Evolutionary conservation across 257 asterid species (phyloP).

Genomic region (Galeopsis tetrahit): DNA sequence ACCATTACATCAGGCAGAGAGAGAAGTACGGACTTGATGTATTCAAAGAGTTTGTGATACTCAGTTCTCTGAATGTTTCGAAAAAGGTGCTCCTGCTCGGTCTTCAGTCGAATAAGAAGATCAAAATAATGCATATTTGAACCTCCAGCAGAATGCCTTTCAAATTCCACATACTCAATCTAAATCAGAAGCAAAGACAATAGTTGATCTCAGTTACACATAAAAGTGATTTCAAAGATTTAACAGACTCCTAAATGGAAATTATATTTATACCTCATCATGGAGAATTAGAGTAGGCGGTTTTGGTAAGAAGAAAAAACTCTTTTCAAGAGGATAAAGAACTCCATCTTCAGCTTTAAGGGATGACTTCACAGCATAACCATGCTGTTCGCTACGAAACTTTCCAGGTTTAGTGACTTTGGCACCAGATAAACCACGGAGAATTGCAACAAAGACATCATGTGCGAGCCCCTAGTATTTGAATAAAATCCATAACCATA

Average conservation of each 20-base stretch:
- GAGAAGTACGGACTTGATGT: conserved; percentile 56
- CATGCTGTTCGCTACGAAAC: conserved; percentile 79
- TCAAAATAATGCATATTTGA: conserved; percentile 91
- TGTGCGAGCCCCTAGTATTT: conserved; percentile 73
- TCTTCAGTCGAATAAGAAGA: conserved; percentile 76
- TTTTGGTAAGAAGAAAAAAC: conserved; percentile 95
- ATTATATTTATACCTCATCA: conserved; percentile 75
- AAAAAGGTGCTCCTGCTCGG: conserved; percentile 88
- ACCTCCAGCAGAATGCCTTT: conserved; percentile 91
- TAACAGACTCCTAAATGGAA: conserved; percentile 2
- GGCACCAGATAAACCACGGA: conserved; percentile 89
- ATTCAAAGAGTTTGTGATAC: conserved; percentile 64
- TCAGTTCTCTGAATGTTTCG: conserved; percentile 88
- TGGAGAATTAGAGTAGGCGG: conserved; percentile 95
- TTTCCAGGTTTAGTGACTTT: conserved; percentile 88
- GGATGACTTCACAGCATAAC: conserved; percentile 94
- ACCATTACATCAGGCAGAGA: conserved; percentile 3
- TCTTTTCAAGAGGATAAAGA: conserved; percentile 94
- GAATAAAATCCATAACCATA: conserved; percentile 7
- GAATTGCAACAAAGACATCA: conserved; percentile 65
- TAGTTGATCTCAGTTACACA: conserved; percentile 19
- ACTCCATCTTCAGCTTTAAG: conserved; percentile 97
- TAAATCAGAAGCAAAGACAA: conserved; percentile 30
- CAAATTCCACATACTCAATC: conserved; percentile 85
- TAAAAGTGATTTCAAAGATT: background rate